A percentile compares a stretch with the other conserved stretches of the same genome.
These are phyloP conservation scores for Termitomyces bulborhizus DNA, from an alignment of 768 basidiomycete species.

Conservation along the genomic window DNA sequence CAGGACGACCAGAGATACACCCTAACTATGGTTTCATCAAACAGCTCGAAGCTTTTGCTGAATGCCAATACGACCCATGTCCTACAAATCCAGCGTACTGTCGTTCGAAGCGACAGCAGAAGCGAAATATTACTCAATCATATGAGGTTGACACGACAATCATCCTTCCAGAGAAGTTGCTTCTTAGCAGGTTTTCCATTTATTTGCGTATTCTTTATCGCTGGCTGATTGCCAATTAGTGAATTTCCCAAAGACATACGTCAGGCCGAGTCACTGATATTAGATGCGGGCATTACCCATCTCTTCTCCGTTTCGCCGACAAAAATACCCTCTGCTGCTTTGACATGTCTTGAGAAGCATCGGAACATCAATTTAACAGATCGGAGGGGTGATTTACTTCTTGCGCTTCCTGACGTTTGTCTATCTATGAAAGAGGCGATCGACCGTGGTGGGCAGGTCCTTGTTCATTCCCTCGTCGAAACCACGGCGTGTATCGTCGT, in stretches of 20 bases:
- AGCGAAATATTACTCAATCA: constrained; percentile 48
- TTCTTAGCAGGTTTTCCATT: constrained; percentile 41
- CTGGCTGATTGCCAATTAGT: constrained; percentile 21
- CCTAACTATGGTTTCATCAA: constrained; percentile 53
- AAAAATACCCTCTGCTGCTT: constrained; percentile 26
- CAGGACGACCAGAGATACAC: constrained; percentile 32
- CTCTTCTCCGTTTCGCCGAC: constrained; percentile 50
- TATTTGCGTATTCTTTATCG: background rate
- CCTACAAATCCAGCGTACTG: constrained; percentile 39
- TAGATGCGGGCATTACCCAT: constrained; percentile 48
- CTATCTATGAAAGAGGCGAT: constrained; percentile 39
- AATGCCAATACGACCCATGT: constrained; percentile 42
- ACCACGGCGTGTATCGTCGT: constrained; percentile 46
- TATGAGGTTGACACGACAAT: constrained; percentile 45
- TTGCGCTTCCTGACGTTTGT: constrained; percentile 40
- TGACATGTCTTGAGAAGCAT: constrained; percentile 28
- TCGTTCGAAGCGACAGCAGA: constrained; percentile 52
- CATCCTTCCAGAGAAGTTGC: constrained; percentile 42
- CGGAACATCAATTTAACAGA: constrained; percentile 37
- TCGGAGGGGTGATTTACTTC: constrained; percentile 32
- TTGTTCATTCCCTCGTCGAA: constrained; percentile 51
- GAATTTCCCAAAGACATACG: constrained; percentile 51
- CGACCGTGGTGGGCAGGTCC: constrained; percentile 35
- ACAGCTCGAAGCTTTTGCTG: constrained; percentile 49
- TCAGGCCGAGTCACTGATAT: constrained; percentile 43